phyloP scores from a whole-genome alignment of 2,329 filamentous ascomycete species.

The Byssothecium circinans region DNA sequence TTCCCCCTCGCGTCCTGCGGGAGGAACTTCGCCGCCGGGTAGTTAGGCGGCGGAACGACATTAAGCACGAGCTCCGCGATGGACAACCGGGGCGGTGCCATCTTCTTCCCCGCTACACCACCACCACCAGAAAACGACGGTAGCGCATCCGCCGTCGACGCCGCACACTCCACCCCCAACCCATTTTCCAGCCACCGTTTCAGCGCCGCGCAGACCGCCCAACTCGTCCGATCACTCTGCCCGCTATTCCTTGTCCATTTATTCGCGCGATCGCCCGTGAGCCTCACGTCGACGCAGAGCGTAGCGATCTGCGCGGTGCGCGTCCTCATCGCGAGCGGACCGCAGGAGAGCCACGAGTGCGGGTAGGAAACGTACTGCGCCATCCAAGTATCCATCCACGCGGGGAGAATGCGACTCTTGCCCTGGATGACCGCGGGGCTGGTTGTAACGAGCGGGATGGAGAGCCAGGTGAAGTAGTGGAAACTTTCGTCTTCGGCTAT shows the following conservation, averaged over 20 bases:
- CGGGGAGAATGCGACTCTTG: slow-evolving; percentile 12
- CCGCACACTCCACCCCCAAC: slow-evolving; percentile 16
- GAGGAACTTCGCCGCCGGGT: slow-evolving; percentile 16
- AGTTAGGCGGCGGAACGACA: slow-evolving; percentile 24
- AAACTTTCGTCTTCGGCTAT: slow-evolving; percentile 31
- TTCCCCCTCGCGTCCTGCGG: slow-evolving; percentile 22
- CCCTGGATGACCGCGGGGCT: slow-evolving; percentile 1
- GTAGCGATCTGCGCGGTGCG: slow-evolving; percentile 23
- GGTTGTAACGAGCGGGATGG: slow-evolving; percentile 31
- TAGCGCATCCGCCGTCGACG: neutral
- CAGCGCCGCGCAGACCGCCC: slow-evolving; percentile 40
- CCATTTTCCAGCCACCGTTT: slow-evolving; percentile 33
- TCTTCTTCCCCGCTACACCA: neutral
- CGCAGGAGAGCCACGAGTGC: slow-evolving; percentile 10
- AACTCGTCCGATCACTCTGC: slow-evolving; percentile 29
- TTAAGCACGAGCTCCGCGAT: slow-evolving; percentile 39
- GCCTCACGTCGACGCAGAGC: slow-evolving; percentile 35
- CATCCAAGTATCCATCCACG: slow-evolving; percentile 20
- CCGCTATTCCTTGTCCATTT: slow-evolving; percentile 21
- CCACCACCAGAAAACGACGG: neutral
- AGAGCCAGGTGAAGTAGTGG: slow-evolving; percentile 38
- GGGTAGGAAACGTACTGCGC: slow-evolving; percentile 11
- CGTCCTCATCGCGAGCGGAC: neutral
- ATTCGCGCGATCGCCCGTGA: slow-evolving; percentile 22
- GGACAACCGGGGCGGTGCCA: slow-evolving; percentile 5